A percentile compares a stretch with the other conserved stretches of the same genome.
These are phyloP conservation scores for Typha latifolia DNA, from an alignment of 176 grass and related monocot species.

Conservation along the genomic window DNA sequence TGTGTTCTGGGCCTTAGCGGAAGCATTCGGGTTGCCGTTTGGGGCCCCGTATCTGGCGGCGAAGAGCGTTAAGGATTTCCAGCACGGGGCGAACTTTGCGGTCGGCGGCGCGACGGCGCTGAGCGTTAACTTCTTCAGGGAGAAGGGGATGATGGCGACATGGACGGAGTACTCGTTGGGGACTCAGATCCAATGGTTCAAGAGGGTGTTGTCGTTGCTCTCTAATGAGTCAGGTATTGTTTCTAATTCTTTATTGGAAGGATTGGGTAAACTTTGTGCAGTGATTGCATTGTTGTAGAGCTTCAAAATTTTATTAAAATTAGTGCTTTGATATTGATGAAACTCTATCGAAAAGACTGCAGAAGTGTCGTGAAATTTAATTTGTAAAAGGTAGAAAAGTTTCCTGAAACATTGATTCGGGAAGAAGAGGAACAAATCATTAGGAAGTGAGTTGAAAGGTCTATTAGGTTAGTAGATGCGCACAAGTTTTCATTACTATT, in stretches of 20 bases:
- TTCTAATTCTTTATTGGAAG: neutral
- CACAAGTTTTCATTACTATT: too few relatives aligned
- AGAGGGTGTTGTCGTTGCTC: constrained; percentile 32
- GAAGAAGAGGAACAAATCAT: too few relatives aligned
- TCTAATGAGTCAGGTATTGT: constrained; percentile 5
- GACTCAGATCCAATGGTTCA: constrained; percentile 75
- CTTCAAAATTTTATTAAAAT: too few relatives aligned
- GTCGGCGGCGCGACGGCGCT: constrained; percentile 72
- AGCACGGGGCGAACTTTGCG: constrained; percentile 70
- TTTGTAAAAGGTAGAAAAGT: too few relatives aligned
- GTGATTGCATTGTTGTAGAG: neutral
- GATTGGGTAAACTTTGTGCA: neutral
- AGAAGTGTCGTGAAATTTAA: too few relatives aligned
- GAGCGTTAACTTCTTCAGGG: constrained; percentile 44
- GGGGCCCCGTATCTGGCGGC: constrained; percentile 43
- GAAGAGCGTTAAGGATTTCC: constrained; percentile 32
- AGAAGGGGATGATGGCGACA: constrained; percentile 34
- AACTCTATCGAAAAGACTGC: too few relatives aligned
- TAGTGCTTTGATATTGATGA: too few relatives aligned
- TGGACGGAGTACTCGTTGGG: constrained; percentile 44
- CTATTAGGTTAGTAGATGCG: too few relatives aligned
- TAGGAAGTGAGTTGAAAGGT: too few relatives aligned
- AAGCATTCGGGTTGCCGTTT: constrained; percentile 19
- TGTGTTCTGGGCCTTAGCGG: constrained; percentile 1
- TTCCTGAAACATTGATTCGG: too few relatives aligned